phyloP scores from a whole-genome alignment of 176 grass and related monocot species.

The Cocos nucifera region DNA sequence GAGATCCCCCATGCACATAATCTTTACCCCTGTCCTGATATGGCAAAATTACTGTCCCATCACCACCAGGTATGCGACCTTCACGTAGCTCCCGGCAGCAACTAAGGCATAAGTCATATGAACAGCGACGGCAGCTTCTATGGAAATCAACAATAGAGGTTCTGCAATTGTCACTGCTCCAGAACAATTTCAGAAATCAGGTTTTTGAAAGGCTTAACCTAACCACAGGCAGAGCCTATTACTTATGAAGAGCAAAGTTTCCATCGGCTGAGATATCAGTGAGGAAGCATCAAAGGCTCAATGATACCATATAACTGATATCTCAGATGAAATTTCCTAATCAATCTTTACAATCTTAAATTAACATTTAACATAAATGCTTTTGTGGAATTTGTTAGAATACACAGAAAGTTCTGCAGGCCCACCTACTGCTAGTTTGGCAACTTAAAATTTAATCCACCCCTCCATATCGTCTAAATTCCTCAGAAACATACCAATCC shows the following conservation, averaged over 20 bases:
- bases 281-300: no score
- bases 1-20: slow-evolving; percentile 31
- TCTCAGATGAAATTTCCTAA: no score
- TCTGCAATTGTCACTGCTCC: slow-evolving; percentile 49
- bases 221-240: slow-evolving; percentile 10
- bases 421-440: no score
- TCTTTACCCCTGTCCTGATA: slow-evolving; percentile 22
- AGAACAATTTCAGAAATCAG: slow-evolving; percentile 13
- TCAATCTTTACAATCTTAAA: no score
- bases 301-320: no score
- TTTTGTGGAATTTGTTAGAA: no score
- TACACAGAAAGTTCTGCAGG: no score
- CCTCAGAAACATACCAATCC: no score
- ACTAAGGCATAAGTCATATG: slow-evolving; percentile 55
- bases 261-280: no score
- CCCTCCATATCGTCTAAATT: no score
- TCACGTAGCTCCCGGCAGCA: slow-evolving; percentile 68
- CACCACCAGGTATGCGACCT: slow-evolving; percentile 47
- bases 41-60: slow-evolving; percentile 13
- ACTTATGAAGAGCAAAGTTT: background rate
- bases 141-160: slow-evolving; percentile 86
- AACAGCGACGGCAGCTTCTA: slow-evolving; percentile 59
- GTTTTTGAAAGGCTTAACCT: background rate
- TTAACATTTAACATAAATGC: no score
- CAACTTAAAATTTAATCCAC: no score